These are phyloP conservation scores for Lasiosphaeriaceae sp. DNA, from an alignment of 495 filamentous ascomycete genomes.

Conservation along the genomic window DNA sequence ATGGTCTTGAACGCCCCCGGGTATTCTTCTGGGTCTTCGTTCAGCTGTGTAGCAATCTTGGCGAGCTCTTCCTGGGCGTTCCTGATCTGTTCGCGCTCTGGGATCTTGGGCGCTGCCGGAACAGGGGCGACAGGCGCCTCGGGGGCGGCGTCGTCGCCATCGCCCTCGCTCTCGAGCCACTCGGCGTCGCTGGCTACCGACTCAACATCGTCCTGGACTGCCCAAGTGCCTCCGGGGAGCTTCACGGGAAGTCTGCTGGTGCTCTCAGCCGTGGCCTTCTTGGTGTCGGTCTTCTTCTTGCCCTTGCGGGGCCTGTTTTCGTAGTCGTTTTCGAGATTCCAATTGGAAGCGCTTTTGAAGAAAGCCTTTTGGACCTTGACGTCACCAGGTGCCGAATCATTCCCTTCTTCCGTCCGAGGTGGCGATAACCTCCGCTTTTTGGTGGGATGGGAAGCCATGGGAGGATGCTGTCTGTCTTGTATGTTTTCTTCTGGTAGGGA, in stretches of 20 bases:
- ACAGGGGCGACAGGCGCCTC: conserved; percentile 31
- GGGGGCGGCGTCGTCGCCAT: conserved; percentile 31
- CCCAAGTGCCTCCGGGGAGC: conserved; percentile 67
- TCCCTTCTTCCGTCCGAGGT: conserved; percentile 30
- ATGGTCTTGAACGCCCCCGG: conserved; percentile 71
- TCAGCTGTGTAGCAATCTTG: conserved; percentile 71
- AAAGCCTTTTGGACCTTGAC: conserved; percentile 41
- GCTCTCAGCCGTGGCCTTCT: conserved; percentile 31
- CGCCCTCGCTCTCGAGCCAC: conserved; percentile 49
- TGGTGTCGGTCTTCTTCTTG: conserved; percentile 45
- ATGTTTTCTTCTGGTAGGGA: conserved; percentile 6
- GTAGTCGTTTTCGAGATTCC: conserved; percentile 92
- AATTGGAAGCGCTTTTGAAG: conserved; percentile 49
- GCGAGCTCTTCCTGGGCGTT: conserved; percentile 92
- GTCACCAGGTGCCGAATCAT: conserved; percentile 15
- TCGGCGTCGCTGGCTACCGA: conserved; percentile 49
- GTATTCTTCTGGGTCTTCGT: conserved; percentile 92
- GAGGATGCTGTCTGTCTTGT: neutral
- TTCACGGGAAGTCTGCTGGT: conserved; percentile 71
- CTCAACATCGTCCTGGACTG: conserved; percentile 46
- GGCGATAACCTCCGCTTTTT: conserved; percentile 46
- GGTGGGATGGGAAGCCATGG: conserved; percentile 38
- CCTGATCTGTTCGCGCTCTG: conserved; percentile 71
- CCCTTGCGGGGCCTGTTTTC: conserved; percentile 72
- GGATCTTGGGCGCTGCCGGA: conserved; percentile 57